phyloP scores from a whole-genome alignment of 2,329 filamentous ascomycete species.

The Colletotrichum horii region DNA sequence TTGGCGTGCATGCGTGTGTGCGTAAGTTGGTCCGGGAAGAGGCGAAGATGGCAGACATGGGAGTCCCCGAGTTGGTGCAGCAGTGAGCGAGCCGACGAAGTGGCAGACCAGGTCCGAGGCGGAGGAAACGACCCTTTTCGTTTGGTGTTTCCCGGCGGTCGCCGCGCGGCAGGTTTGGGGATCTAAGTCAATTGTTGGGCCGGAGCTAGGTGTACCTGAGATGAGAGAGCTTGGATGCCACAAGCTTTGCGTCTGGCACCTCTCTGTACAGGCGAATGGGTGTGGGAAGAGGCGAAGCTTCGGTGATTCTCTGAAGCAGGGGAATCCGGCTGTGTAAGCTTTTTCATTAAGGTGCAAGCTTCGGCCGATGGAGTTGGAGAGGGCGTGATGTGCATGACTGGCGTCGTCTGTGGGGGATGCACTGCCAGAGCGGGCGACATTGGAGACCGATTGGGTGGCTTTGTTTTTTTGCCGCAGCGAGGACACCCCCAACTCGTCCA shows the following conservation, averaged over 20 bases:
- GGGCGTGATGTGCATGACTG: constrained; percentile 19
- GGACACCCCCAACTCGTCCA: background rate
- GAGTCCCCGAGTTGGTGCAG: constrained; percentile 6
- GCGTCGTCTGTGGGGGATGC: constrained; percentile 11
- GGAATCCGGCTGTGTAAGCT: background rate
- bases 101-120: constrained; percentile 18
- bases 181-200: constrained; percentile 9
- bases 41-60: constrained; percentile 19
- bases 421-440: constrained; percentile 1
- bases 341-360: constrained; percentile 8
- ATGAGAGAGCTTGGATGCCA: constrained; percentile 4
- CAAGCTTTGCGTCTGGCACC: constrained; percentile 10
- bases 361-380: constrained; percentile 16
- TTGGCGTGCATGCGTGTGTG: constrained; percentile 6
- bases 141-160: constrained; percentile 15
- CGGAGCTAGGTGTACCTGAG: constrained; percentile 2
- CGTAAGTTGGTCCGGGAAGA: constrained; percentile 1
- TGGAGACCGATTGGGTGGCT: constrained; percentile 12
- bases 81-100: background rate
- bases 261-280: background rate
- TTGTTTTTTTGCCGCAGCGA: constrained; percentile 8
- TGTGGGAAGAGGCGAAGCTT: constrained; percentile 3
- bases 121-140: background rate
- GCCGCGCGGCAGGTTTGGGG: constrained; percentile 17
- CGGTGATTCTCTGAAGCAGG: constrained; percentile 3